Conservation (phyloP, 371 early-diverging fungal species). For the Smittium culicis region DNA sequence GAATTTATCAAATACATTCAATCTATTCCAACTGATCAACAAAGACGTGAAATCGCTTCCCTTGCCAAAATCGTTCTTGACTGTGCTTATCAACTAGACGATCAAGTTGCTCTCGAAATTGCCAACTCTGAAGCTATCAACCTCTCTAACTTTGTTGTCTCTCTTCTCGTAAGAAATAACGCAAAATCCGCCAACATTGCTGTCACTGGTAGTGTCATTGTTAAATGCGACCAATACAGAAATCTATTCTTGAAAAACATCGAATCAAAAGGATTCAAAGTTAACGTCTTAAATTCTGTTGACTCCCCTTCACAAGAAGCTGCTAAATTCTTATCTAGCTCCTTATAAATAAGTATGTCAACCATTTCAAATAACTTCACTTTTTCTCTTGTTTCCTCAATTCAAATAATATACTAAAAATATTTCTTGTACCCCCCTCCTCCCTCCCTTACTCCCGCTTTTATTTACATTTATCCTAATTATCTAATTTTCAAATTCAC, state of each 20-base stretch:
- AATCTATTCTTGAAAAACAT: background rate
- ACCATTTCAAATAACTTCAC: too few species aligned
- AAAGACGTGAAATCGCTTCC: background rate
- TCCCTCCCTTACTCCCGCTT: too few species aligned
- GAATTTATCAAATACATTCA: conserved; percentile 9
- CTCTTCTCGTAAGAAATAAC: conserved; percentile 3
- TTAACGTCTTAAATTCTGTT: background rate
- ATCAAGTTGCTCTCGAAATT: conserved; percentile 10
- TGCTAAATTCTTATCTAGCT: background rate
- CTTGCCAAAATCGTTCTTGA: conserved; percentile 5
- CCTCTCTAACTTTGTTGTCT: conserved; percentile 6
- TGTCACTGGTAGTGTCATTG: conserved; percentile 10
- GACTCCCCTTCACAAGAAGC: background rate
- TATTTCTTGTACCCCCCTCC: too few species aligned
- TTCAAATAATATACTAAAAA: too few species aligned
- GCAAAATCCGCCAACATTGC: conserved; percentile 4
- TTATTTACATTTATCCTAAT: too few species aligned
- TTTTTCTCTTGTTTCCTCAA: too few species aligned
- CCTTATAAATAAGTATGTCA: too few species aligned
- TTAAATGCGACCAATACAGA: conserved; percentile 1
- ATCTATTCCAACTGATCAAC: conserved; percentile 6
- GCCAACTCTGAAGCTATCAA: background rate
- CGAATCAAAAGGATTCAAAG: background rate
- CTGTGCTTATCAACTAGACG: background rate
- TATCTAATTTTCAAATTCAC: too few species aligned